These are phyloP conservation scores for Starmera stellimalicola DNA, from an alignment of 1,139 yeast species.

Conservation along the genomic window DNA sequence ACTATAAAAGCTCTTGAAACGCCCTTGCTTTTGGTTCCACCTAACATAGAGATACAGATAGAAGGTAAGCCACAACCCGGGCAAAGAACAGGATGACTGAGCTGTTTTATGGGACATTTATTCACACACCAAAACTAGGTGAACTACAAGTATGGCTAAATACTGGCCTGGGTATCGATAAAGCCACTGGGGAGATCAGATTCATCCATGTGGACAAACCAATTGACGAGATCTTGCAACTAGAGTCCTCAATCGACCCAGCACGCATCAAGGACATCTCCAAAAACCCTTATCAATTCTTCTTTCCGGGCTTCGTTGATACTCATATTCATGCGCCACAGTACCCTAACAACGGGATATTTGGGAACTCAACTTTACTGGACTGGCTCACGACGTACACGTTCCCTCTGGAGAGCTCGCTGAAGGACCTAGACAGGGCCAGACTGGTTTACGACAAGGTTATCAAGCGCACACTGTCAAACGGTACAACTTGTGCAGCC, in stretches of 20 bases:
- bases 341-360: slow-evolving; percentile 88
- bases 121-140: slow-evolving; percentile 44
- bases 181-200: slow-evolving; percentile 32
- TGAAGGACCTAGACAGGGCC: slow-evolving; percentile 45
- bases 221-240: slow-evolving; percentile 6
- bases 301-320: slow-evolving; percentile 89
- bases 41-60: too few relatives aligned
- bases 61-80: too few relatives aligned
- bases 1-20: too few relatives aligned
- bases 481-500: slow-evolving; percentile 89
- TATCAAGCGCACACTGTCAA: slow-evolving; percentile 52
- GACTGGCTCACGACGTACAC: slow-evolving; percentile 88
- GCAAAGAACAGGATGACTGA: too few relatives aligned
- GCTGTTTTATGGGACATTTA: slow-evolving; percentile 39
- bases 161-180: slow-evolving; percentile 48
- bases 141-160: slow-evolving; percentile 35
- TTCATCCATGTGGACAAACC: slow-evolving; percentile 25
- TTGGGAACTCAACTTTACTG: slow-evolving; percentile 73
- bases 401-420: slow-evolving; percentile 71
- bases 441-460: slow-evolving; percentile 52
- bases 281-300: slow-evolving; percentile 35
- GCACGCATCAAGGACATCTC: slow-evolving; percentile 21
- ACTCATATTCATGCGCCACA: slow-evolving; percentile 97
- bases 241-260: slow-evolving; percentile 5
- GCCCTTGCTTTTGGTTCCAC: too few relatives aligned